Evolutionary conservation across 2,329 filamentous ascomycete species (phyloP).

Genomic region (Neocatenulostroma microsporum): DNA sequence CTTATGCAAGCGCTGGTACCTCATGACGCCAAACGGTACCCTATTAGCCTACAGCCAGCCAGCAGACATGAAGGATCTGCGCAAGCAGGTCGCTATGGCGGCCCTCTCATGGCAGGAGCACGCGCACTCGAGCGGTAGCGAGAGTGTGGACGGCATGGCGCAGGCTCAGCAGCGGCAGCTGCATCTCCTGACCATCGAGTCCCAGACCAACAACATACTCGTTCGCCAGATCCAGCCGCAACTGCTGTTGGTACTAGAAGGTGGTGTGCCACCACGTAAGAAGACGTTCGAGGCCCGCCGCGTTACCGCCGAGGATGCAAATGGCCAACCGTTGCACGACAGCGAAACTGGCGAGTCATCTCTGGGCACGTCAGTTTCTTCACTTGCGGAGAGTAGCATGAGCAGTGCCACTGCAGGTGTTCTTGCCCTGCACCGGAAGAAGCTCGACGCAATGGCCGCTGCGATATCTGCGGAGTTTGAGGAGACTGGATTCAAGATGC

Average conservation of each 20-base stretch:
- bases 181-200: slow-evolving; percentile 41
- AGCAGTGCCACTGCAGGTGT: slow-evolving; percentile 28
- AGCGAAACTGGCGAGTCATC: slow-evolving; percentile 2
- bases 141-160: not conserved
- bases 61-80: slow-evolving; percentile 41
- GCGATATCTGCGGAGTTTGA: slow-evolving; percentile 39
- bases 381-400: slow-evolving; percentile 14
- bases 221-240: slow-evolving; percentile 40
- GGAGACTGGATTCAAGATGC: slow-evolving; percentile 41
- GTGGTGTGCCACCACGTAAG: slow-evolving; percentile 37
- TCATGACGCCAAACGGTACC: slow-evolving; percentile 46
- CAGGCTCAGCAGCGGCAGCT: slow-evolving; percentile 18
- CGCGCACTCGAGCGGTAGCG: slow-evolving; percentile 15
- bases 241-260: slow-evolving; percentile 42
- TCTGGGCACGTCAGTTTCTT: slow-evolving; percentile 24
- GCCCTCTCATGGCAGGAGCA: slow-evolving; percentile 45
- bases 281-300: slow-evolving; percentile 33
- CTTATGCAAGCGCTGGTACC: slow-evolving; percentile 37
- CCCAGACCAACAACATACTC: slow-evolving; percentile 39
- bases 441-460: slow-evolving; percentile 39
- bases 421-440: slow-evolving; percentile 43
- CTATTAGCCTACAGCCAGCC: slow-evolving; percentile 43
- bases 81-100: slow-evolving; percentile 43
- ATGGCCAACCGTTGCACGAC: slow-evolving; percentile 22
- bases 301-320: slow-evolving; percentile 38